These are phyloP conservation scores for Decorospora gaudefroyi DNA, from an alignment of 2,329 filamentous ascomycete species.

Conservation along the genomic window DNA sequence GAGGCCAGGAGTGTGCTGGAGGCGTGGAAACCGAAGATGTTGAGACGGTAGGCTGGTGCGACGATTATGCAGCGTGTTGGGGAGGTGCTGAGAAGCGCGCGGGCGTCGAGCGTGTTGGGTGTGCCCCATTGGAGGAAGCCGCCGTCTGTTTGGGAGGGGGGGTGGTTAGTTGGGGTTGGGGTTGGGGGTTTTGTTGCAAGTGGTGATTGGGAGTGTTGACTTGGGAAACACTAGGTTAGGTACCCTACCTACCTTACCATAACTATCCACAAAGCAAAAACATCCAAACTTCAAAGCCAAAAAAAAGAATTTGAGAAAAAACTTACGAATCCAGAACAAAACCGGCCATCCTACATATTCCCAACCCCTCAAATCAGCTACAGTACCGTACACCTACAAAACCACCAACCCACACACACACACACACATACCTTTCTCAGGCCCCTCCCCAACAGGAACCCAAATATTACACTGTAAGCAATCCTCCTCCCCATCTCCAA, in stretches of 20 bases:
- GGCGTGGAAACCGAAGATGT: slow-evolving; percentile 61
- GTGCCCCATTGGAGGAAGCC: slow-evolving; percentile 63
- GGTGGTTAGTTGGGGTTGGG: slow-evolving; percentile 10
- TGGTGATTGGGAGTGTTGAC: too few species aligned
- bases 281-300: not conserved
- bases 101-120: slow-evolving; percentile 54
- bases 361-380: slow-evolving; percentile 8
- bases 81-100: slow-evolving; percentile 56
- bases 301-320: not conserved
- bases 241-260: not conserved
- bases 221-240: too few species aligned
- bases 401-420: not conserved
- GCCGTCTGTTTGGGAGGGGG: slow-evolving; percentile 48
- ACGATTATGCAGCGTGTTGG: slow-evolving; percentile 55
- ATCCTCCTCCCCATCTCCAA: slow-evolving; percentile 53
- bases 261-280: slow-evolving; percentile 1
- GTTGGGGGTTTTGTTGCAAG: not conserved
- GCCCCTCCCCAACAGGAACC: slow-evolving; percentile 55
- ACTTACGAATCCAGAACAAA: slow-evolving; percentile 61
- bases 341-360: slow-evolving; percentile 63
- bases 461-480: slow-evolving; percentile 62
- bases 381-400: not conserved
- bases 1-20: slow-evolving; percentile 54
- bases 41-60: slow-evolving; percentile 61
- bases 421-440: slow-evolving; percentile 38